A percentile compares a stretch with the other conserved stretches of the same genome.
Conservation (phyloP, 331 rosid genomes). For the Quercus lobata region DNA sequence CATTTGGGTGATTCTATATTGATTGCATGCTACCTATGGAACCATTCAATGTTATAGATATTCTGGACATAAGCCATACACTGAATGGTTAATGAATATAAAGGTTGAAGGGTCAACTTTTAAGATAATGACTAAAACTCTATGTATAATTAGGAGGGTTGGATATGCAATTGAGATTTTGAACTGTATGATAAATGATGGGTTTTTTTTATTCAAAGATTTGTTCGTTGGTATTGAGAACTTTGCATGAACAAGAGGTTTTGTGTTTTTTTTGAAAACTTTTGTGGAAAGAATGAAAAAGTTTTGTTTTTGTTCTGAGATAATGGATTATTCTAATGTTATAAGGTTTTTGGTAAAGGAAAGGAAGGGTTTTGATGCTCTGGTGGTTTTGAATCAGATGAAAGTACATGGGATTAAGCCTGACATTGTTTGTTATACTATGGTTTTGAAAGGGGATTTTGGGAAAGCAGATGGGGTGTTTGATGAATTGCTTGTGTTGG, state of each 20-base stretch:
- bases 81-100: too few relatives aligned
- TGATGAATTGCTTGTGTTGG: constrained; percentile 75
- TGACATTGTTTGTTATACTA: constrained; percentile 70
- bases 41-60: background rate
- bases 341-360: constrained; percentile 56
- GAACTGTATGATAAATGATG: constrained; percentile 50
- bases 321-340: constrained; percentile 57
- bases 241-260: constrained; percentile 36
- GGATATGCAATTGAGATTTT: constrained; percentile 59
- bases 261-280: constrained; percentile 29
- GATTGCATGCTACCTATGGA: background rate
- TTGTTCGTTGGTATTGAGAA: too few relatives aligned
- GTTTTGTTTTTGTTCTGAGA: constrained; percentile 54
- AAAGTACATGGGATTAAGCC: constrained; percentile 63
- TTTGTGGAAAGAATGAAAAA: constrained; percentile 52
- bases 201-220: constrained; percentile 43
- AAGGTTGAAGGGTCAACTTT: constrained; percentile 63
- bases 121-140: constrained; percentile 42
- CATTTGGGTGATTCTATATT: background rate
- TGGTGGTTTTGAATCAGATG: constrained; percentile 47
- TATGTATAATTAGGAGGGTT: constrained; percentile 53
- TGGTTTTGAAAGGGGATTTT: constrained; percentile 53
- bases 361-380: constrained; percentile 50
- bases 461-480: constrained; percentile 55
- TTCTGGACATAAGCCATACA: background rate